Base-by-base conservation (phyloP, 495 filamentous ascomycete species). In the Tuber umbilicatum region DNA sequence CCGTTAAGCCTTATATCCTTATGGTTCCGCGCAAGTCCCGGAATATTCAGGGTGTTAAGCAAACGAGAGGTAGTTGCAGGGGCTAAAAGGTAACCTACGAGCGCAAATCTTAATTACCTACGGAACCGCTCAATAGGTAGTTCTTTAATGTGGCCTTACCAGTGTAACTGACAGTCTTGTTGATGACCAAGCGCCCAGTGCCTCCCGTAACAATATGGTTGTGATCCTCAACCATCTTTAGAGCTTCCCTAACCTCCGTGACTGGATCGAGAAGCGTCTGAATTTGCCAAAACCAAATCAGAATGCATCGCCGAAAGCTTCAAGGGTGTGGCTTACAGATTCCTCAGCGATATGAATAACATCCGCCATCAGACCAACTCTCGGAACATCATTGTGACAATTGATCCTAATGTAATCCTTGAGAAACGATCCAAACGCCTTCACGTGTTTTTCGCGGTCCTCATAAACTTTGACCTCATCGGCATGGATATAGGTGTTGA, bases 161-260 rank as follows among this genome's bases (percentile, higher is more conserved):
- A n/a, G 94, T 97, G 85, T 92, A 98, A 85, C 94, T 93, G 70
- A 97, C 90, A 19, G 89, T 91, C 75, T 93, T 93, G 83, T 91
- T 94, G 82, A 99, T 93, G 71, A 88, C 84, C 68, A 94, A 81
- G 79, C 86, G 86, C 45, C 76, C 67, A 64, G 43, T 38, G 21
- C 74, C 83, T 50, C 82, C 78, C 60, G 84, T 81, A 23, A 80
- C 77, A 27, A 85, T 79, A 1, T 82, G 75, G 80, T 97, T 98
- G 84, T 98, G 94, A 21, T 86, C 85, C 81, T 97, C 94, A 84
- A 98, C 91, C 86, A 97, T 90, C 69, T 90, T 89, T 84, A 97
- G 94, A 50, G 97, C 88, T 83, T 96, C 91, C 19, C 91, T 90
- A 40, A 93, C 86, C 84, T 99, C 95, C 41, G 87, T 86, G 70